Percentiles rank a stretch among this genome's conserved stretches.
Conservation (phyloP, 768 basidiomycete species). For the Kwoniella shandongensis region DNA sequence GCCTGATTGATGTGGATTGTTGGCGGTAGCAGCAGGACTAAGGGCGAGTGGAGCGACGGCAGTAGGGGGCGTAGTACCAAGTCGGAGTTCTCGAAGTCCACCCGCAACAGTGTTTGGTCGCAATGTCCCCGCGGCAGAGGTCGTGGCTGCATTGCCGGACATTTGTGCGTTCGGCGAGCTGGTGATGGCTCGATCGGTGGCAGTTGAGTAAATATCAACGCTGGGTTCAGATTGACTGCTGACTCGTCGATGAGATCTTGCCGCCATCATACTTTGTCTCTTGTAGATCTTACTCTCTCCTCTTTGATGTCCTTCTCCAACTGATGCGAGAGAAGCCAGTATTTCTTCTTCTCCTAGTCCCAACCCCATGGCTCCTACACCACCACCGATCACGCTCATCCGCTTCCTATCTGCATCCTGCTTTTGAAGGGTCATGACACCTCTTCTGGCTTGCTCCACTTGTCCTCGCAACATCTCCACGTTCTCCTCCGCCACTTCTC, state of each 20-base stretch:
- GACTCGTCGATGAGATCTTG: slow-evolving; percentile 28
- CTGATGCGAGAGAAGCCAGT: slow-evolving; percentile 1
- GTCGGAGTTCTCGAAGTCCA: slow-evolving; percentile 45
- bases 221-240: slow-evolving; percentile 39
- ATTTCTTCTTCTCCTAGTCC: slow-evolving; percentile 22
- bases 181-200: neutral
- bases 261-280: slow-evolving; percentile 32
- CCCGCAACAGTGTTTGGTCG: slow-evolving; percentile 10
- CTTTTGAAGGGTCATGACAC: slow-evolving; percentile 45
- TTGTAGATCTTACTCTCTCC: slow-evolving; percentile 27
- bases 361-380: slow-evolving; percentile 18
- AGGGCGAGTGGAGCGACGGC: slow-evolving; percentile 4
- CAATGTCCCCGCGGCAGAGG: neutral
- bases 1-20: slow-evolving; percentile 9
- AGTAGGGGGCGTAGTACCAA: slow-evolving; percentile 17
- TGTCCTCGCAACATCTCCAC: slow-evolving; percentile 45
- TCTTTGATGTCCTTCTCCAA: neutral
- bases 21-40: slow-evolving; percentile 6
- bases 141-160: slow-evolving; percentile 5
- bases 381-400: slow-evolving; percentile 19
- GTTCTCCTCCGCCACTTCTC: slow-evolving; percentile 50
- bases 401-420: slow-evolving; percentile 48
- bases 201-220: neutral
- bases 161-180: slow-evolving; percentile 13
- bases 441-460: slow-evolving; percentile 49